Base-by-base conservation (phyloP, 2,329 filamentous ascomycete genomes). In the Huntiella bhutanensis region DNA sequence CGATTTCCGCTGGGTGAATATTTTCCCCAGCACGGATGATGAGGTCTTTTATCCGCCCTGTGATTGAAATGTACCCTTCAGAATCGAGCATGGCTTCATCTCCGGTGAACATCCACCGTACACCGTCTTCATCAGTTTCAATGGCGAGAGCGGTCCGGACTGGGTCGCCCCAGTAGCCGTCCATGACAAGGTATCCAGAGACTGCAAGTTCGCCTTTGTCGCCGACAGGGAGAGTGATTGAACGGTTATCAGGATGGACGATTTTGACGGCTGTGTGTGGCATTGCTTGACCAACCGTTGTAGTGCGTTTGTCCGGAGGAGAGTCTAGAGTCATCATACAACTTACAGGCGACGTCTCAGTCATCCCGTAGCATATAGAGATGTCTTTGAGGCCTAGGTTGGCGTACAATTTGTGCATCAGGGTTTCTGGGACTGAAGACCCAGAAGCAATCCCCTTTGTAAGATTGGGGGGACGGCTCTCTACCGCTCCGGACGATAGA, bases 361-460 rank as follows among this genome's bases (percentile, higher is more conserved):
- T 95, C 86, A 93, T 93, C 51, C 87, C 87, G 60, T 95, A 96
- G 66, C 87, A 94, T 52, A 94, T 95, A 0, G 87, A 88, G 16
- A 96, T 64, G 47, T 93, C 82, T 0, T 70, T 73, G 13, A 96
- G 65, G 42, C 91, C 91, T 6, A 96, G 67, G 1, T 66, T 69
- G 17, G 69, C 69, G 59, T 88, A 81, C 5, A 96, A 64, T 50
- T 73, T 75, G 13, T 71, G 69, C 83, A 92, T 93, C 22, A 95
- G 67, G 45, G 82, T 72, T 15, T 80, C 75, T 0, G 91, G 88
- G 1, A 96, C 80, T n/a, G 77, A 82, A 47, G 75, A 82, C 0
- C 91, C 91, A 0, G 88, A 85, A 8, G 82, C 86, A 54, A 96
- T 95, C 28, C 91, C 91, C n/a, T 88, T 96, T 38, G 78, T 69